Evolutionary conservation across 768 basidiomycete genomes (phyloP), one percentile per base, ranked within the genome.

Genomic region (Auriscalpium orientale): DNA sequence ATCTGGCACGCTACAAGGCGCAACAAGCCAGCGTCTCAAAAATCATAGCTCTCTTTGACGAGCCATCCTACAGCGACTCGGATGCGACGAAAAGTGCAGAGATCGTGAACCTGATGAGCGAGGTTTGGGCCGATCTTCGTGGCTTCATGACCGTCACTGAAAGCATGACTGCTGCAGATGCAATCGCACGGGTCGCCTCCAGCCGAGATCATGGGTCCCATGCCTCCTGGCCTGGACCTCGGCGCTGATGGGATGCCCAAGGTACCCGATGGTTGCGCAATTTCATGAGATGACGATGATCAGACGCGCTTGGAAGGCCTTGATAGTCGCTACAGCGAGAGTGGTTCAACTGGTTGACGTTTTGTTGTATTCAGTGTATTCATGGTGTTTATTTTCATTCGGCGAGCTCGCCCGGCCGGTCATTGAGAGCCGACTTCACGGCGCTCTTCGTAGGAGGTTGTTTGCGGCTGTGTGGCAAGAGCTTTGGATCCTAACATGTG

Each of bases 171-270:
- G 12, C 51, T 35, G n/a, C 58, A 91, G 88, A 84, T 94, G 78
- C 91, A 94, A 76, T 72, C 75, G 3, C 77, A 82, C 54, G 91
- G 91, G 7, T 79, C 85, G 4, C 91, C 90, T 0, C 91, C 91
- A 2, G 65, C 79, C 18, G 89, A 90, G 62, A 78, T 93, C 50
- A 91, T 93, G 87, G 91, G 90, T 1, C 80, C 83, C 0, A 74
- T 93, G 49, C 91, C 91, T 0, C 79, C 87, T 2, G 89, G 87
- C n/a, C 69, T 82, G 33, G 74, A 71, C 8, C 59, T 84, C 22
- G 82, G 80, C 0, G 48, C 74, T 1, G 84, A 87, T 50, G 84
- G 83, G 12, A 65, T 76, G 56, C 82, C 80, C 5, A 67, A 76
- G 43, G 50, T 81, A 15, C 75, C 78, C 1, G 73, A 74, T 1